Base-by-base conservation (phyloP, 805 yeast genomes). In the Huiozyma naganishii region DNA sequence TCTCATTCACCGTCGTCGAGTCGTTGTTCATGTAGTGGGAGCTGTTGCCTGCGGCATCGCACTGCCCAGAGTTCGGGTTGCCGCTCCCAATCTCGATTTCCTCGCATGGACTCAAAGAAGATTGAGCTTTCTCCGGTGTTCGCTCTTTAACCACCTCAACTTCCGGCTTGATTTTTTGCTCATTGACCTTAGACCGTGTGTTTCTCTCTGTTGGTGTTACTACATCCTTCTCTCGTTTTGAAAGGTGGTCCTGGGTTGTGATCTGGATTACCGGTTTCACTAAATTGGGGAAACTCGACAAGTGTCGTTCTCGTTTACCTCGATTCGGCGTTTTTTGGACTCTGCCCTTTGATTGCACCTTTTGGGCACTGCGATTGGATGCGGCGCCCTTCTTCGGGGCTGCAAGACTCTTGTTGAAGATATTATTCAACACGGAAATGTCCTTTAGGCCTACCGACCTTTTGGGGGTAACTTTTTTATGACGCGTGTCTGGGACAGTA, bases 351-450 rank as follows among this genome's bases (percentile, higher is more conserved):
- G 12, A n/a, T 30, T 41, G 12, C 36, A 29, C 34, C 36, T 39
- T 12, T 35, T 45, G 17, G 27, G 17, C 33, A 11, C 32, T 33
- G n/a, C 6, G 11, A 11, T 30, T 30, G 9, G 33, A 30, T 30
- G 9, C n/a, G 9, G 33, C 9, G 9, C n/a, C n/a, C 33, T 30
- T 30, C n/a, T 30, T 32, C n/a, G 11, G 29, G 11, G 7, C 7
- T n/a, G 27, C 7, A 12, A 6, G 12, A 6, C 32, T 34, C 8
- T 13, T 12, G 12, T 35, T 37, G 11, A 58, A 58, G 7, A 59
- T 57, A 11, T 55, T 48, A 34, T 58, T 59, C 29, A 59, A 41
- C 13, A 53, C 38, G 17, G 45, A 44, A 11, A 55, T 54, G 47
- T 59, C 60, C 29, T 48, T 48, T 12, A 48, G 43, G 7, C 42